These are phyloP conservation scores for Larix kaempferi DNA, from an alignment of 75 land plant species.

Conservation along the genomic window DNA sequence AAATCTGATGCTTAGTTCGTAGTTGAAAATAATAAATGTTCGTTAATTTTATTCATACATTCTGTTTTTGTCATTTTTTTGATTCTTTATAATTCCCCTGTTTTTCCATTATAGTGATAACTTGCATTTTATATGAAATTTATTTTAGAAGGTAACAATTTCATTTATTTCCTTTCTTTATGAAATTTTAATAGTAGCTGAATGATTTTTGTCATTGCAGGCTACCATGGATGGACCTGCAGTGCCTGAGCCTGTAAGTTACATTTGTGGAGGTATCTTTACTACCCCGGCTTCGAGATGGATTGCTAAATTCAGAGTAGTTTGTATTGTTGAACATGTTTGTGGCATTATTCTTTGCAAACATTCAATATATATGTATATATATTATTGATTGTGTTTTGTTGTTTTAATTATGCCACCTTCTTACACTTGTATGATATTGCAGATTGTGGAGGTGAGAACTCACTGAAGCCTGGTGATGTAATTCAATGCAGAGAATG, in stretches of 20 bases:
- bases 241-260: conserved; percentile 60
- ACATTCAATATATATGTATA: background rate
- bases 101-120: background rate
- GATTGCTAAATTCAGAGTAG: background rate
- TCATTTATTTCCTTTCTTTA: background rate
- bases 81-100: too few species aligned
- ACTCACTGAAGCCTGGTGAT: conserved; percentile 82
- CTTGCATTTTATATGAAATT: background rate
- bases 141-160: background rate
- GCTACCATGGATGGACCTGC: conserved; percentile 42
- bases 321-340: background rate
- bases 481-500: conserved; percentile 96
- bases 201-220: background rate
- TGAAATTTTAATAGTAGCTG: background rate
- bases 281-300: background rate
- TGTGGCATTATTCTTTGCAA: too few species aligned
- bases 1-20: too few species aligned
- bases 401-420: background rate
- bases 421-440: background rate
- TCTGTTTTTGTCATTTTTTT: too few species aligned
- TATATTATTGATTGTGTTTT: background rate
- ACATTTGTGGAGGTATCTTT: conserved; percentile 55
- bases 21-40: too few species aligned
- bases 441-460: conserved; percentile 87
- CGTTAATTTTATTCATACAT: too few species aligned